Evolutionary conservation across 1,284 basidiomycete genomes (phyloP), one percentile per base, ranked within the genome.

Genomic region (Ganoderma multipileum): DNA sequence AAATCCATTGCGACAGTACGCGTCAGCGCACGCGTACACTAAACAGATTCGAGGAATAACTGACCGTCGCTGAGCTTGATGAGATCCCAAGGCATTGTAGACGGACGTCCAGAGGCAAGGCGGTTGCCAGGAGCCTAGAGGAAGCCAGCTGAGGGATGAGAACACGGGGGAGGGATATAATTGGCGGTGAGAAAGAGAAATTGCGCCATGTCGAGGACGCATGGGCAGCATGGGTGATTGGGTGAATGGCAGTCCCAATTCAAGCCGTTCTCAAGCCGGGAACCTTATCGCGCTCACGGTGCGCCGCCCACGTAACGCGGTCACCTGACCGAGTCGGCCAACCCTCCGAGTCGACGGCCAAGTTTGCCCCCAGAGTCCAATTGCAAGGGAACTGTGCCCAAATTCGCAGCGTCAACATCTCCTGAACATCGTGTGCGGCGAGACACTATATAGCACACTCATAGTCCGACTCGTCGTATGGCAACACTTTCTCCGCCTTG

Each of bases 51-150:
- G 38, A 2, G 11, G 33, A 58, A 38, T 23, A 38, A 82, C 86
- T 80, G 75, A 73, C 87, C 87, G 72, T 89, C 86, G 74, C 87
- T 87, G 57, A 89, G 79, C 44, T 78, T 79, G 61, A 86, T 81
- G 42, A 79, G 78, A 26, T 77, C 78, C 76, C 87, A 87, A 66
- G 86, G 83, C 87, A 89, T 89, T 62, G 50, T 77, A 59, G 26
- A 38, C 63, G 47, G 67, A 67, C 50, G 69, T 67, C 67, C 52
- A 38, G 55, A 47, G 63, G 28, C 36, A 65, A 47, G 54, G 64
- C 36, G 38, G 38, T 36, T 18, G 62, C 30, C 9, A 23, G 57
- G 41, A 26, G 54, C 23, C 39, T 28, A 60, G 26, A 55, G 18
- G 63, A 14, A 18, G 39, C 7, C 5, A 26, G 52, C 57, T 42